These are phyloP conservation scores for Pseudocercospora ulei DNA, from an alignment of 2,329 filamentous ascomycete genomes.

Conservation along the genomic window DNA sequence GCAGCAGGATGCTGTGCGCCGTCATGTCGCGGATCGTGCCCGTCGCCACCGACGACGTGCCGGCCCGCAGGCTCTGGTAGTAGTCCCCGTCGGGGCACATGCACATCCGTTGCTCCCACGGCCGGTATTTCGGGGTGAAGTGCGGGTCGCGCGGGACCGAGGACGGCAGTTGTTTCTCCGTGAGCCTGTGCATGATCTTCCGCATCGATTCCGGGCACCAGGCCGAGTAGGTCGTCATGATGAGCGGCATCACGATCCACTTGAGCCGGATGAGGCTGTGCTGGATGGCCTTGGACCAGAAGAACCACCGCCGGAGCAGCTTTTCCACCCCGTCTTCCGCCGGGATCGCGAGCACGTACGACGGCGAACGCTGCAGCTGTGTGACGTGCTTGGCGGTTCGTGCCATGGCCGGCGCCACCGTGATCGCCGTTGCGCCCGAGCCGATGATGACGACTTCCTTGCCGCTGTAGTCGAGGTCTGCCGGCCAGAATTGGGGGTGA, in stretches of 20 bases:
- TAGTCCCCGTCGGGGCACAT: constrained; percentile 55
- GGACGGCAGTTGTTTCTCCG: constrained; percentile 40
- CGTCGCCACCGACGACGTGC: constrained; percentile 48
- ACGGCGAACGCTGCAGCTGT: constrained; percentile 71
- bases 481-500: constrained; percentile 69
- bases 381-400: constrained; percentile 58
- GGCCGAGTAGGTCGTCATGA: constrained; percentile 32
- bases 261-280: constrained; percentile 32
- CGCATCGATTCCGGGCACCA: constrained; percentile 30
- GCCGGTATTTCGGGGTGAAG: constrained; percentile 43
- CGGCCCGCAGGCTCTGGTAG: constrained; percentile 45
- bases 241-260: constrained; percentile 33
- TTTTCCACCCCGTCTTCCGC: constrained; percentile 27
- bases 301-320: constrained; percentile 21
- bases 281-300: constrained; percentile 25
- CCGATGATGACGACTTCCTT: constrained; percentile 66
- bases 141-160: constrained; percentile 37
- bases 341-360: constrained; percentile 42
- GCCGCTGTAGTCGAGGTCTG: constrained; percentile 53
- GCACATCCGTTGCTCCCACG: constrained; percentile 65
- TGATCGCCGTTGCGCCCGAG: constrained; percentile 69
- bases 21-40: constrained; percentile 47
- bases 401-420: constrained; percentile 60
- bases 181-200: constrained; percentile 39
- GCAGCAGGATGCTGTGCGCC: constrained; percentile 42